A percentile compares a stretch with the other conserved stretches of the same genome.
Evolutionary conservation across 2,329 filamentous ascomycete species (phyloP).

Genomic region (Didymellaceae sp.): DNA sequence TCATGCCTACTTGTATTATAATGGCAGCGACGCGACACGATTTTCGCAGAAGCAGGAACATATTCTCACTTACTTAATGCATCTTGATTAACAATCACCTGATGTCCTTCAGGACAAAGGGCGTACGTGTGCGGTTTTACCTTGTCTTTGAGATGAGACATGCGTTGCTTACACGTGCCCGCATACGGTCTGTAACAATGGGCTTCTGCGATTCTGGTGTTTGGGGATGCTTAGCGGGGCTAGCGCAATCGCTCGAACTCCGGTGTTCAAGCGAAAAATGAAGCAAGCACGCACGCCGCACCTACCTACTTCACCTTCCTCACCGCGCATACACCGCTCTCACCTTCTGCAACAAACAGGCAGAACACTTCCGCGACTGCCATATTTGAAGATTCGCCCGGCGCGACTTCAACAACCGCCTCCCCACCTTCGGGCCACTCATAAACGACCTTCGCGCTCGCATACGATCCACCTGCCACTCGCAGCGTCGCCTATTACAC

Average conservation of each 20-base stretch:
- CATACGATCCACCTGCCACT: slow-evolving; percentile 20
- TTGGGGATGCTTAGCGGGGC: slow-evolving; percentile 12
- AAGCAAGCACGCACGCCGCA: slow-evolving; percentile 25
- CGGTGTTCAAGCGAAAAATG: slow-evolving; percentile 34
- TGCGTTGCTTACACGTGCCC: slow-evolving; percentile 6
- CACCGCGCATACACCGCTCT: slow-evolving; percentile 21
- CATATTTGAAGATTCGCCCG: slow-evolving; percentile 36
- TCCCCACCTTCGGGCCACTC: slow-evolving; percentile 22
- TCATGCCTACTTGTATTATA: slow-evolving; percentile 42
- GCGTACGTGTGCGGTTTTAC: background rate
- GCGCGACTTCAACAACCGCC: slow-evolving; percentile 41
- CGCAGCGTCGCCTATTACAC: slow-evolving; percentile 9
- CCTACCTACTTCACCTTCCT: slow-evolving; percentile 19
- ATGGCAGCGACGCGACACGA: slow-evolving; percentile 25
- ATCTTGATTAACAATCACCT: slow-evolving; percentile 15
- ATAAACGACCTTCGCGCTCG: slow-evolving; percentile 24
- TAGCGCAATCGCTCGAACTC: slow-evolving; percentile 6
- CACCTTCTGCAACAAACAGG: slow-evolving; percentile 14
- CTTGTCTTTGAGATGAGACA: slow-evolving; percentile 3
- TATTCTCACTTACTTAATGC: slow-evolving; percentile 37
- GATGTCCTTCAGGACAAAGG: background rate
- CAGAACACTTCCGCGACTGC: slow-evolving; percentile 32
- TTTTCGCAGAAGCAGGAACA: slow-evolving; percentile 14
- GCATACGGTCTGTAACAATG: slow-evolving; percentile 9
- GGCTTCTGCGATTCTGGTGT: slow-evolving; percentile 7